These are phyloP conservation scores for Olyra latifolia DNA, from an alignment of 176 grass and related monocot species.

Conservation along the genomic window DNA sequence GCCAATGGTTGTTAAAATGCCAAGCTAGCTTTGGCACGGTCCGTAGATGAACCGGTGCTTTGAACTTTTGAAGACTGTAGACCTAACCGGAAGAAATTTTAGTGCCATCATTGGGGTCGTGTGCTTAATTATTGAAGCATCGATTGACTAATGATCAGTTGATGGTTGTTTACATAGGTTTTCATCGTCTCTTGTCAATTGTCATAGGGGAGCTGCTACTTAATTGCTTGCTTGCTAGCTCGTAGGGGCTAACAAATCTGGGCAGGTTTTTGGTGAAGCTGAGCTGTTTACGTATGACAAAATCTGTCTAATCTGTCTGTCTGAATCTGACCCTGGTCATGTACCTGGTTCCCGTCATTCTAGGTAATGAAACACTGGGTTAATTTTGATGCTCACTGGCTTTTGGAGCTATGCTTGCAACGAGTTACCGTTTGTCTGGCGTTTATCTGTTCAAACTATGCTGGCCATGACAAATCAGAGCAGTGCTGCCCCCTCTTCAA, in stretches of 20 bases:
- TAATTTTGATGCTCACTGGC: background rate
- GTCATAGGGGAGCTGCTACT: background rate
- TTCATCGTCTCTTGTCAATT: background rate
- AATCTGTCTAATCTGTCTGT: slow-evolving; percentile 3
- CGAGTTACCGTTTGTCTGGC: background rate
- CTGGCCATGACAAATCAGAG: background rate
- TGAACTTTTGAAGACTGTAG: background rate
- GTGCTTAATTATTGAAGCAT: slow-evolving; percentile 14
- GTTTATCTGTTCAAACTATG: background rate
- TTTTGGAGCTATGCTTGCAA: background rate
- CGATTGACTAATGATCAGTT: slow-evolving; percentile 7
- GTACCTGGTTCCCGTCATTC: background rate
- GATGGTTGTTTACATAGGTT: slow-evolving; percentile 10
- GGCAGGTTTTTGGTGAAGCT: background rate
- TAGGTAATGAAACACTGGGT: background rate
- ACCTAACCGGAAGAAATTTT: slow-evolving; percentile 29
- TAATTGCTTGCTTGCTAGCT: background rate
- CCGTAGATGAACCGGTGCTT: background rate
- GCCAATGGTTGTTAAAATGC: slow-evolving; percentile 13
- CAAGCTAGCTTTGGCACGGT: slow-evolving; percentile 11
- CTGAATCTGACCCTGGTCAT: background rate
- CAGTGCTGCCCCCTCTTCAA: slow-evolving; percentile 17
- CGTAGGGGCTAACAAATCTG: slow-evolving; percentile 11
- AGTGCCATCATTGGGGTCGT: slow-evolving; percentile 19
- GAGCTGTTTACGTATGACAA: slow-evolving; percentile 8